These are phyloP conservation scores for Elongisporangium prolatum DNA, from an alignment of 352 stramenopile species.

Conservation along the genomic window DNA sequence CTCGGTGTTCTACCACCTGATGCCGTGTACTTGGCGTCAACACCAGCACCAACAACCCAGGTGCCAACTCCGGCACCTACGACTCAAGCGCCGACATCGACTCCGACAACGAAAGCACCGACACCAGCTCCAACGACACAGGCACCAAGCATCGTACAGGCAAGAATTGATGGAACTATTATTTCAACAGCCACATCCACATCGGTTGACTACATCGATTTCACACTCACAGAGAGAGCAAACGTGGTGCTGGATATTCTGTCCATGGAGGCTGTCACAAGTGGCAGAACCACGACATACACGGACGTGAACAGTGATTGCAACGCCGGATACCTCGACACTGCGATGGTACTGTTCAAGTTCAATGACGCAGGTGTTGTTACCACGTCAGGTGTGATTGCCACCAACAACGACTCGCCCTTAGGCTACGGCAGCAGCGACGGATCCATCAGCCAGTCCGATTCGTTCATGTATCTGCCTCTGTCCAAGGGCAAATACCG, in stretches of 20 bases:
- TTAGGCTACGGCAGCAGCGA: conserved; percentile 34
- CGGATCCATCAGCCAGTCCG: conserved; percentile 42
- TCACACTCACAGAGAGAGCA: conserved; percentile 28
- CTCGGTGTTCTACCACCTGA: conserved; percentile 36
- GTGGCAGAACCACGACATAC: conserved; percentile 15
- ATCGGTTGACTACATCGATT: conserved; percentile 67
- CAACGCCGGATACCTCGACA: conserved; percentile 65
- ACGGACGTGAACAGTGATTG: conserved; percentile 67
- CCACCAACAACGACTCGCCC: conserved; percentile 44
- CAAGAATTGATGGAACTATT: conserved; percentile 54
- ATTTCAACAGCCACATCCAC: conserved; percentile 43
- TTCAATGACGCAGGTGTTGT: conserved; percentile 17
- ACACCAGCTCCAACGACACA: conserved; percentile 2
- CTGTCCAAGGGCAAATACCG: conserved; percentile 44
- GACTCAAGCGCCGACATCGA: neutral
- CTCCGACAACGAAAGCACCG: conserved; percentile 4
- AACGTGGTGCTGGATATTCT: conserved; percentile 60
- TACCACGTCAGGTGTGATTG: conserved; percentile 16
- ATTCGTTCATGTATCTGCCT: conserved; percentile 47
- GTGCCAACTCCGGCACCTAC: conserved; percentile 3
- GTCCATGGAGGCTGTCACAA: conserved; percentile 44
- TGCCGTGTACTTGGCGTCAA: conserved; percentile 21
- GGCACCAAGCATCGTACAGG: conserved; percentile 12
- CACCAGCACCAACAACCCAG: conserved; percentile 8
- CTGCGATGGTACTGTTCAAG: conserved; percentile 50